Percentiles rank a stretch among this genome's conserved stretches.
Evolutionary conservation across 306 rosid genomes (phyloP).

Genomic region (Medicago truncatula): DNA sequence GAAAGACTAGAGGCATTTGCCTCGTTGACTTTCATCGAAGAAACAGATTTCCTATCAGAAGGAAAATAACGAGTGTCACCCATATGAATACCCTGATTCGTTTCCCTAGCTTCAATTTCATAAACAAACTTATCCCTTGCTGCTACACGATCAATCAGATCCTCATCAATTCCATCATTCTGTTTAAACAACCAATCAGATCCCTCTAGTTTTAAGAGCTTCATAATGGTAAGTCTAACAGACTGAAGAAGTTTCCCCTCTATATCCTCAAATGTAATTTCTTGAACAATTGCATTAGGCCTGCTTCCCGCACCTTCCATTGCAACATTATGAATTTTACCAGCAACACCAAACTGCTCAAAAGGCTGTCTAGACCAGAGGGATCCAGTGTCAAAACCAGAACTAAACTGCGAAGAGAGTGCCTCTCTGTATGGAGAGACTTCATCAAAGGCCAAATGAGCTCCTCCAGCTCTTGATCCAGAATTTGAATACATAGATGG

Average conservation of each 20-base stretch:
- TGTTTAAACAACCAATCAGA: conserved; percentile 92
- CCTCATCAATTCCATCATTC: conserved; percentile 93
- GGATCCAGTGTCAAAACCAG: conserved; percentile 67
- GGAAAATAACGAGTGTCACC: conserved; percentile 59
- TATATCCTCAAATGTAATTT: conserved; percentile 54
- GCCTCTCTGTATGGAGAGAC: conserved; percentile 66
- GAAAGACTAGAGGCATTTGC: conserved; percentile 41
- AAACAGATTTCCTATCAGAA: conserved; percentile 59
- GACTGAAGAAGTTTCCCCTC: conserved; percentile 85
- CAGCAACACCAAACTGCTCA: conserved; percentile 88
- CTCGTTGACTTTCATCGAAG: conserved; percentile 42
- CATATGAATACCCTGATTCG: conserved; percentile 46
- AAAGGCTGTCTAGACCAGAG: conserved; percentile 93
- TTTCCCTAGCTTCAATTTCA: conserved; percentile 82
- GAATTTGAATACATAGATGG: conserved; percentile 54
- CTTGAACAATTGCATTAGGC: conserved; percentile 52
- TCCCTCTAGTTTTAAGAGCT: conserved; percentile 87
- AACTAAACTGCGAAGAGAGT: conserved; percentile 63
- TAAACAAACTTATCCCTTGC: conserved; percentile 78
- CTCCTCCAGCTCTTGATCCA: conserved; percentile 54
- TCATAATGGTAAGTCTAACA: conserved; percentile 78
- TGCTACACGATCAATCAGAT: conserved; percentile 86
- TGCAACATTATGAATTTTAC: conserved; percentile 50
- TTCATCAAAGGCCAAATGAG: conserved; percentile 77
- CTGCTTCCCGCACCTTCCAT: conserved; percentile 54